Base-by-base conservation (phyloP, 768 basidiomycete genomes). In the Amanita phalloides region DNA sequence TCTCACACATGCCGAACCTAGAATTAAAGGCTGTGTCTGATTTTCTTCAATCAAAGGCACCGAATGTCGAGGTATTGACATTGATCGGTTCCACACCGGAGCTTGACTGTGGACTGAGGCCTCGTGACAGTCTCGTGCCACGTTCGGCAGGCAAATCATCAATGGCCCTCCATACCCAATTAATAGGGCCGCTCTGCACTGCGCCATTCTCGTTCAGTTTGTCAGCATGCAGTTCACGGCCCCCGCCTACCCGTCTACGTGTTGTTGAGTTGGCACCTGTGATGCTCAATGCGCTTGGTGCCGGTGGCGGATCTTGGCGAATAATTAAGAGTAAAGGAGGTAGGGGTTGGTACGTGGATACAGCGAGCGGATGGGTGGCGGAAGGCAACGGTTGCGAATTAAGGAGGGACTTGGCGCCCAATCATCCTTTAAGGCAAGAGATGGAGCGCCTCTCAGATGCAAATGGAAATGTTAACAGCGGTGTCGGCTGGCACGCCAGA, bases 281-380 rank as follows among this genome's bases (percentile, higher is more conserved):
- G 20, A 74, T 90, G 57, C 75, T 97, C 4, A 72, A 78, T 44
- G 77, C 77, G 4, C 72, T 95, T 2, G 90, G 90, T 6, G 77
- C 75, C 1, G 91, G 90, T 3, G 89, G 82, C 0, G 87, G 84
- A 4, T 70, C 86, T 28, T 99, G 95, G 95, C 77, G 85, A 48
- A 85, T 88, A 54, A 74, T 98, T n/a, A 75, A 81, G 53, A 91
- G 90, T 61, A 96, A 96, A 64, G 95, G 95, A 6, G 86, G 91
- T 1, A 70, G 95, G 21, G 93, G 91, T 3, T 98, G 94, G 93
- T 96, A 91, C 61, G 90, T 94, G 47, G 88, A 97, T 64, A 79
- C 84, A 0, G 87, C 88, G 21, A 83, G 82, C 54, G 87, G 84
- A 2, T 96, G 93, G 93, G 71, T 82, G 26, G 73, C 77, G 3